phyloP scores from a whole-genome alignment of 257 asterid genomes.

The Fraxinus excelsior region DNA sequence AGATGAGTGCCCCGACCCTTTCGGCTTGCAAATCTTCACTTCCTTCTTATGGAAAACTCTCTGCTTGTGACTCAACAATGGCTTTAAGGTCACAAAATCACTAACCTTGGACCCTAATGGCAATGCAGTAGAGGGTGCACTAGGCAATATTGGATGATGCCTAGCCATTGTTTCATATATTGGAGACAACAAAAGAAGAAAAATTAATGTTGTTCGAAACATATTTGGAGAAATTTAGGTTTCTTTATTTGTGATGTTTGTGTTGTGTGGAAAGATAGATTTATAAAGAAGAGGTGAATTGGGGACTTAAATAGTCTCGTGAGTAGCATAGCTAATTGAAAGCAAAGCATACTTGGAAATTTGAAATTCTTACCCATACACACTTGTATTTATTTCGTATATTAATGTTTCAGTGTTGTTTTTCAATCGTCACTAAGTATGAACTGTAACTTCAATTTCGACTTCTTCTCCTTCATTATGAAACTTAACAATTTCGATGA shows the following conservation, averaged over 20 bases:
- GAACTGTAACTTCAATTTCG: no score
- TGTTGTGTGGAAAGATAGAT: slow-evolving; percentile 6
- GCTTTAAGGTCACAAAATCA: slow-evolving; percentile 34
- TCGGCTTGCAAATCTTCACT: slow-evolving; percentile 72
- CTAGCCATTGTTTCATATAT: slow-evolving; percentile 45
- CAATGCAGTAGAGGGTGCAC: slow-evolving; percentile 58
- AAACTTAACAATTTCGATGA: not conserved
- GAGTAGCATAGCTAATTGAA: slow-evolving; percentile 40
- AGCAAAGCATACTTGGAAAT: not conserved
- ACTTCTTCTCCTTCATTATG: not conserved
- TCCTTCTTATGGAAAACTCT: slow-evolving; percentile 33
- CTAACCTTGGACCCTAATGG: slow-evolving; percentile 23
- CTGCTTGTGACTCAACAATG: slow-evolving; percentile 37
- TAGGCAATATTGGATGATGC: slow-evolving; percentile 54
- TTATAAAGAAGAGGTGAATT: slow-evolving; percentile 21
- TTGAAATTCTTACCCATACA: not conserved
- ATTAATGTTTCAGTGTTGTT: not conserved
- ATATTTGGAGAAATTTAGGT: slow-evolving; percentile 26
- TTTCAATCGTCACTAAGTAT: not conserved
- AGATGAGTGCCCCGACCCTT: slow-evolving; percentile 69
- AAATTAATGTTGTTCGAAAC: slow-evolving; percentile 24
- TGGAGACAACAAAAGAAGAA: slow-evolving; percentile 36
- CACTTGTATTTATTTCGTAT: not conserved
- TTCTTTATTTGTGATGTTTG: not conserved
- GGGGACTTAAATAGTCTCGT: slow-evolving; percentile 55